Evolutionary conservation across 2,329 filamentous ascomycete genomes (phyloP).

Genomic region (Aspergillus sp.): DNA sequence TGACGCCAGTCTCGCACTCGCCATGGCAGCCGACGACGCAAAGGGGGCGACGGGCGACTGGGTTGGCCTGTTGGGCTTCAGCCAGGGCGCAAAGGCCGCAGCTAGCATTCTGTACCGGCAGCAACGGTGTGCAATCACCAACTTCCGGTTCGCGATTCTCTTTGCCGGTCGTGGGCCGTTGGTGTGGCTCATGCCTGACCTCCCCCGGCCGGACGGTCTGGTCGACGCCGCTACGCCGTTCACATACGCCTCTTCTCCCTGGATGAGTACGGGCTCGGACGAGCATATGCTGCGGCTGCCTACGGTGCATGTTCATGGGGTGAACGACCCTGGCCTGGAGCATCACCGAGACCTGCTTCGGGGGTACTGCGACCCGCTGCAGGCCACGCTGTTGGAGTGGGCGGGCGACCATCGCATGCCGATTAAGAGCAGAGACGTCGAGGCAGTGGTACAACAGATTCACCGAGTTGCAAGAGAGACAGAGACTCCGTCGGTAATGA

Average conservation of each 20-base stretch:
- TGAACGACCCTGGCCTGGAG: constrained; percentile 48
- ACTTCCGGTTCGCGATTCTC: constrained; percentile 61
- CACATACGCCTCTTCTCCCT: neutral
- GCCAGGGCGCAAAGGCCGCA: constrained; percentile 64
- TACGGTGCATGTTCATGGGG: constrained; percentile 68
- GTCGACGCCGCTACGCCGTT: neutral
- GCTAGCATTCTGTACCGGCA: constrained; percentile 62
- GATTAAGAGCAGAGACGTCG: constrained; percentile 65
- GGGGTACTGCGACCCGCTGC: constrained; percentile 55
- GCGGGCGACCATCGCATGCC: constrained; percentile 70
- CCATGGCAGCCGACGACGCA: constrained; percentile 53
- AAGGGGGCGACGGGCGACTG: constrained; percentile 51
- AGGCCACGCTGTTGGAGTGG: constrained; percentile 64
- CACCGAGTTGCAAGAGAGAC: neutral
- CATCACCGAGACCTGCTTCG: neutral
- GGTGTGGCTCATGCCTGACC: constrained; percentile 42
- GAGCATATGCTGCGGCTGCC: constrained; percentile 48
- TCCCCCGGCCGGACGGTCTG: constrained; percentile 32
- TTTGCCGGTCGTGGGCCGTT: constrained; percentile 63
- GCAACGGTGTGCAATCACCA: constrained; percentile 44
- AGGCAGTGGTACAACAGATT: neutral
- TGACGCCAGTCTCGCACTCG: constrained; percentile 39
- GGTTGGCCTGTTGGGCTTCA: constrained; percentile 65
- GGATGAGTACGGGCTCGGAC: neutral
- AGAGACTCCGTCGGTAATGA: neutral